Evolutionary conservation across 23 red algal genomes (phyloP).

Genomic region (Gracilaria caudata): DNA sequence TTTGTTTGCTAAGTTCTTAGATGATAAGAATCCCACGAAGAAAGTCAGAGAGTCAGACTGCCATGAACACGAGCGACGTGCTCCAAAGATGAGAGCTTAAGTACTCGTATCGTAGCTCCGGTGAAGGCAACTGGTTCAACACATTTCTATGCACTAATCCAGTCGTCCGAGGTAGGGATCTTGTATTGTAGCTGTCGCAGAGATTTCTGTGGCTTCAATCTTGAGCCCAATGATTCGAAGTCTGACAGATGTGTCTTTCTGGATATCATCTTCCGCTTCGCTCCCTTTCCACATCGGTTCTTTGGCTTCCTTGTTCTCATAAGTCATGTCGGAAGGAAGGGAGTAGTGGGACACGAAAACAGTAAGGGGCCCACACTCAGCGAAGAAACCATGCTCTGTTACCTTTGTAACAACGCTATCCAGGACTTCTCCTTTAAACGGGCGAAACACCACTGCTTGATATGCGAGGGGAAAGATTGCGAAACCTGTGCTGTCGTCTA

Average conservation of each 20-base stretch:
- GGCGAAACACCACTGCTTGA: constrained; percentile 96
- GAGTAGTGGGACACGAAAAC: constrained; percentile 89
- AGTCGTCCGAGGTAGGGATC: constrained; percentile 87
- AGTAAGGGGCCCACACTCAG: constrained; percentile 84
- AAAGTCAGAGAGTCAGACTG: no score
- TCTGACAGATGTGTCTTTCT: constrained; percentile 65
- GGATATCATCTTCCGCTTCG: constrained; percentile 68
- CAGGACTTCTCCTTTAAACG: constrained; percentile 95
- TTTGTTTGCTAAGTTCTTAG: background rate
- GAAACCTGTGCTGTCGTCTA: constrained; percentile 78
- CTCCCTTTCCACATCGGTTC: constrained; percentile 62
- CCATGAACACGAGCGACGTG: no score
- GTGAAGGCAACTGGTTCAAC: background rate
- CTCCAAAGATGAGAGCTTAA: no score
- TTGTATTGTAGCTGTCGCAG: constrained; percentile 87
- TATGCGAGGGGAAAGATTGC: constrained; percentile 91
- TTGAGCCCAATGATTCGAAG: constrained; percentile 91
- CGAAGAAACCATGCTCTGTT: constrained; percentile 94
- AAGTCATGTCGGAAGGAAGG: constrained; percentile 86
- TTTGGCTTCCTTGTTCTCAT: constrained; percentile 14
- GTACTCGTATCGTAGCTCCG: background rate
- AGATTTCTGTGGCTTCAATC: constrained; percentile 91
- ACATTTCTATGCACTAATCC: background rate
- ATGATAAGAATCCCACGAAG: no score
- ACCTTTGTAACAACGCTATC: constrained; percentile 86